Base-by-base conservation (phyloP, 1,284 basidiomycete genomes). In the Ustilago nuda region DNA sequence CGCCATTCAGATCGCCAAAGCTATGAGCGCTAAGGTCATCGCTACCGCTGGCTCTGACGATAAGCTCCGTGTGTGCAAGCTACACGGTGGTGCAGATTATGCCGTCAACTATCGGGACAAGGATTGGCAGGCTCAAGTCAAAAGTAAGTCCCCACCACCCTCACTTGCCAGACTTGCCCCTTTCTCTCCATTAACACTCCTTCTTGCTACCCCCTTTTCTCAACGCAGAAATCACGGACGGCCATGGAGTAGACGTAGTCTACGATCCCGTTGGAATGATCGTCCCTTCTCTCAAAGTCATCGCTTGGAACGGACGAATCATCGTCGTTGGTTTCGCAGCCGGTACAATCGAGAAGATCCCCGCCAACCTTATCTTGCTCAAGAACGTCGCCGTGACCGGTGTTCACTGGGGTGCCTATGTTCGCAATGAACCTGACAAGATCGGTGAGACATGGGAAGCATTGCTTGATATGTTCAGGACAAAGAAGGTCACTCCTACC, bases 301-400 rank as follows among this genome's bases (percentile, higher is more conserved):
- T 96, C 66, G 93, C 92, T 1, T 98, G 94, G 92, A 96, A 96
- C 86, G 94, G 94, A 2, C 90, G 96, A 13, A 91, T 93, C 4
- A 84, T 98, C 23, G 93, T 98, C 32, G 92, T 99, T 60, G 96
- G 96, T 27, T 87, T 87, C 61, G 79, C 74, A 4, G 83, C 81
- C 8, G 80, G 81, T 8, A 68, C 65, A n/a, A 82, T 83, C 55
- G 82, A 84, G 45, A 84, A 82, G 72, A 66, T 82, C 46, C 81
- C 79, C 15, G 78, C 17, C 95, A 97, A 86, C 94, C 93, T 8
- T 92, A 90, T 11, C 94, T 95, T 11, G 8, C 97, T 98, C 72
- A 95, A 98, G 86, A 94, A 94, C 87, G 93, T 93, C 27, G 86
- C 80, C 35, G 67, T 83, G 30, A 79, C 75, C 6, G 80, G 80